Base-by-base conservation (phyloP, 2,329 filamentous ascomycete species). In the Penicillium sclerotiorum region DNA sequence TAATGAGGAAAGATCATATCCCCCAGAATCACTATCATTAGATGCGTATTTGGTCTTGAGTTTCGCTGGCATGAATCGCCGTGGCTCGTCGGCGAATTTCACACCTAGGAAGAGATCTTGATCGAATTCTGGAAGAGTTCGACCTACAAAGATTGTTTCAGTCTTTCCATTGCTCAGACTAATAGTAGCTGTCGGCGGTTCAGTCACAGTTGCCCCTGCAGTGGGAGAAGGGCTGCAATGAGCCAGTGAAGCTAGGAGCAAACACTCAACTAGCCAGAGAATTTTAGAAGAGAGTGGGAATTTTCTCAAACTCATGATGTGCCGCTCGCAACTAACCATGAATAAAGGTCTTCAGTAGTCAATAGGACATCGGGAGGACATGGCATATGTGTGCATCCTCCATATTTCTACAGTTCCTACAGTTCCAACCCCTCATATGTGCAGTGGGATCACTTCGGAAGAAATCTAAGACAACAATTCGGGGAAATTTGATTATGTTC, bases 41-140 rank as follows among this genome's bases (percentile, higher is more conserved):
- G 57, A 47, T 17, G 46, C 30, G 28, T 66, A 67, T 12, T 8
- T 11, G 2, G 39, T 55, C 25, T 66, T 67, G 33, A 66, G 25
- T 13, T 47, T 17, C 4, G 60, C 53, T 1, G 58, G 60, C 1
- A 61, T 66, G 32, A 67, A 67, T 9, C 64, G 59, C 8, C 37
- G 27, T 2, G 64, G 62, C 35, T 66, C n/a, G 13, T 65, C 53
- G 11, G 65, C 60, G 42, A 64, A 65, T 23, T 65, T 67, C 27
- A 67, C 61, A 2, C 64, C 64, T 3, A 68, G 57, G 42, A 68
- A 67, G 2, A 62, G 18, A 15, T 67, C 60, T 23, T 67, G 65
- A 18, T 61, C 41, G 23, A 66, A 65, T 18, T 62, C 58, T 3
- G 59, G 57, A 28, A 66, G 49, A 2, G 54, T 51, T 12, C 62